Evolutionary conservation across 2,329 filamentous ascomycete genomes (phyloP).

Genomic region (Gremmenia infestans): DNA sequence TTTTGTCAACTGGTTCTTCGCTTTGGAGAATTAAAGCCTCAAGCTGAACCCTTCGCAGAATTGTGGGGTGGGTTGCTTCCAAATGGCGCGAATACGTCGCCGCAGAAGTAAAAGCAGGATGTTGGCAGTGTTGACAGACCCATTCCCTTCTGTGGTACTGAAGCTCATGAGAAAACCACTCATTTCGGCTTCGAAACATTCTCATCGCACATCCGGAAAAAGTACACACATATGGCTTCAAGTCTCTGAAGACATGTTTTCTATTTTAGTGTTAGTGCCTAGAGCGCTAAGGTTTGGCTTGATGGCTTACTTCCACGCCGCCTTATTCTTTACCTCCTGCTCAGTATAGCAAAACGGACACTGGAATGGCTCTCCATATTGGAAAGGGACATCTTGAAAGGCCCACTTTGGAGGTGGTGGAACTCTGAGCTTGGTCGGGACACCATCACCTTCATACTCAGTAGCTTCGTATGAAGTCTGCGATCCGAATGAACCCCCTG

Average conservation of each 20-base stretch:
- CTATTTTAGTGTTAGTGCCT: conserved; percentile 6
- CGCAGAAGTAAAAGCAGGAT: conserved; percentile 6
- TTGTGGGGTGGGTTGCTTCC: conserved; percentile 4
- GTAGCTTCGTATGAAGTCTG: conserved; percentile 25
- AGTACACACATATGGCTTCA: conserved; percentile 34
- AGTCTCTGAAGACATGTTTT: conserved; percentile 32
- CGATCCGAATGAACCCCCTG: conserved; percentile 14
- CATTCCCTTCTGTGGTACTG: conserved; percentile 29
- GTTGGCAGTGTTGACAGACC: conserved; percentile 22
- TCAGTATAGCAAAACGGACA: conserved; percentile 24
- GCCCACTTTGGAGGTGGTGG: conserved; percentile 19
- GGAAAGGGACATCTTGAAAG: conserved; percentile 19
- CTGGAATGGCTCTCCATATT: conserved; percentile 22
- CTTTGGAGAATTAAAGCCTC: conserved; percentile 21
- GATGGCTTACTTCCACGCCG: conserved; percentile 19
- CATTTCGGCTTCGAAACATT: conserved; percentile 28
- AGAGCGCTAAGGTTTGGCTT: not conserved
- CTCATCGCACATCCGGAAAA: conserved; percentile 28
- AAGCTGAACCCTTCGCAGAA: conserved; percentile 13
- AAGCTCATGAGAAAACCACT: conserved; percentile 33
- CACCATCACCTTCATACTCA: conserved; percentile 2
- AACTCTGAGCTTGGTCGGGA: conserved; percentile 9
- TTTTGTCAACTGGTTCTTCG: conserved; percentile 19
- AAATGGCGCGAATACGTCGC: conserved; percentile 15
- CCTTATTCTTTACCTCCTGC: conserved; percentile 16